Base-by-base conservation (phyloP, 129 eudicot genomes). In the Artemisia tridentata region DNA sequence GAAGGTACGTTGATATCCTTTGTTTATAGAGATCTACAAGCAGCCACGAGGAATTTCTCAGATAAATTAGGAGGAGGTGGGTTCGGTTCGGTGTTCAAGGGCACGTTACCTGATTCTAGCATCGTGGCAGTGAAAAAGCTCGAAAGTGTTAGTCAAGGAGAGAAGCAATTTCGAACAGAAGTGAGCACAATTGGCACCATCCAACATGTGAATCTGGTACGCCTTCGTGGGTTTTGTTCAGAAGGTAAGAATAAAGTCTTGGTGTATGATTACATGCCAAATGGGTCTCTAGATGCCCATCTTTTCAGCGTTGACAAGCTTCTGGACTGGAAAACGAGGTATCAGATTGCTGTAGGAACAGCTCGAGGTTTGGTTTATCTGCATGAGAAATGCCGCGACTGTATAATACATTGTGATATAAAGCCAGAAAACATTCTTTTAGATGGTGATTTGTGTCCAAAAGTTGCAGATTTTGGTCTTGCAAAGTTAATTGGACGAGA, bases 401-500 rank as follows among this genome's bases (percentile, higher is more conserved):
- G 91, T 66, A 88, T 88, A 29, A 86, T 88, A 29, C 96, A 88
- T 65, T 88, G 96, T 55, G 96, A 88, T 70, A 82, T 88, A 64
- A 88, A 88, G 72, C 96, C 96, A 7, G 89, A 88, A 53, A 88
- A 88, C 75, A 88, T 88, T 60, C 87, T 88, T 38, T 56, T 85
- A 1, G 91, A 88, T 38, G 66, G 70, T 6, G 84, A 79, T 2
- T 81, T 83, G 14, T 73, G 77, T 58, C 85, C 91, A 1, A 83
- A 86, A 75, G 84, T 85, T 50, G 87, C 88, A 3, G 91, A 88
- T 77, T 88, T 88, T 65, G 96, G 96, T 17, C 70, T 86, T 17
- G 96, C 96, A 69, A 88, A 88, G 91, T 85, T 88, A 11, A 72
- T 88, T n/a, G 96, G 89, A n/a, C 80, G 84, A 0, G 91, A 88